A percentile compares a stretch with the other conserved stretches of the same genome.
Evolutionary conservation across 495 filamentous ascomycete species (phyloP).

Genomic region (Aspergillus sclerotiicarbonarius): DNA sequence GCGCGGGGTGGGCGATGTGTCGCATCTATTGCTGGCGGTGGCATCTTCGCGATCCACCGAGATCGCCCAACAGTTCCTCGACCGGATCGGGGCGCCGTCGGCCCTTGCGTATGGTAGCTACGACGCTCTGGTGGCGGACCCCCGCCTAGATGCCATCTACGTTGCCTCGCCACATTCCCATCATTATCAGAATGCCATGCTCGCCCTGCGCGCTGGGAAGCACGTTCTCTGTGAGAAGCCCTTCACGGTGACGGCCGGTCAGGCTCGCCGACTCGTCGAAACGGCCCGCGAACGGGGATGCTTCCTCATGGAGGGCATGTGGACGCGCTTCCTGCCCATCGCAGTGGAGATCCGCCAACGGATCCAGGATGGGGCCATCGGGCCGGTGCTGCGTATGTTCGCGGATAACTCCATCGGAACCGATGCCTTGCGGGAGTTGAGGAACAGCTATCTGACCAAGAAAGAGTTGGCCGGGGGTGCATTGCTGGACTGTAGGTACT

Average conservation of each 20-base stretch:
- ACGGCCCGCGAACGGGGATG: slow-evolving; percentile 64
- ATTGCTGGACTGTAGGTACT: slow-evolving; percentile 53
- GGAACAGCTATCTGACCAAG: slow-evolving; percentile 65
- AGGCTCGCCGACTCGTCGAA: slow-evolving; percentile 62
- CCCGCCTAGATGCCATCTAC: slow-evolving; percentile 73
- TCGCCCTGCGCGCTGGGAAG: slow-evolving; percentile 39
- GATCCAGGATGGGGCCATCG: slow-evolving; percentile 59
- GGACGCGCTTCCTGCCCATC: slow-evolving; percentile 77
- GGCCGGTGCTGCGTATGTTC: slow-evolving; percentile 62
- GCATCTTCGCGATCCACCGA: slow-evolving; percentile 4
- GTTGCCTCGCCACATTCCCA: slow-evolving; percentile 84
- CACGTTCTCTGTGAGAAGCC: slow-evolving; percentile 50
- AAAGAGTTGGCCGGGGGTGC: slow-evolving; percentile 74
- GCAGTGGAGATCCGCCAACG: slow-evolving; percentile 62
- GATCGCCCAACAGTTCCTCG: not conserved
- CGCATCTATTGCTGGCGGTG: slow-evolving; percentile 1
- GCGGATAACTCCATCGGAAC: slow-evolving; percentile 53
- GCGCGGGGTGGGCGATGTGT: slow-evolving; percentile 29
- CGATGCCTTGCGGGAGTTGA: slow-evolving; percentile 38
- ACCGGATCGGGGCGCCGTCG: slow-evolving; percentile 43
- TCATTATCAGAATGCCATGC: slow-evolving; percentile 61
- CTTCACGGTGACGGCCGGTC: slow-evolving; percentile 66
- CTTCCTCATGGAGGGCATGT: slow-evolving; percentile 85
- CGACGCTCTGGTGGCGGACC: slow-evolving; percentile 62
- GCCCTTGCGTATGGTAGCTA: slow-evolving; percentile 63